Base-by-base conservation (phyloP, 1,284 basidiomycete genomes). In the Cryptococcus sp. region DNA sequence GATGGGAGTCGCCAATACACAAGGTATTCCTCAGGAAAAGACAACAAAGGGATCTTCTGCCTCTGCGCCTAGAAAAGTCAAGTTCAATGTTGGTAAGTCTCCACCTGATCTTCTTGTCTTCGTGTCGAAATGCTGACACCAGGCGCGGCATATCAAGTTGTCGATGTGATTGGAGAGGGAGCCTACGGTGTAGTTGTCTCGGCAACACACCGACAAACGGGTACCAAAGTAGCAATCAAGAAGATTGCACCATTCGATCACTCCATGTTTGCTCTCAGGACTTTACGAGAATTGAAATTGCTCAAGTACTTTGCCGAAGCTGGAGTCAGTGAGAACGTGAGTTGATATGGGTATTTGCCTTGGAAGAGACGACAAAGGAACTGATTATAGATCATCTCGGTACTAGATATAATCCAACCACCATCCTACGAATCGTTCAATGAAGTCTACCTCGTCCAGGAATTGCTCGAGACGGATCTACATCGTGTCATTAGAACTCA, bases 191-290 rank as follows among this genome's bases (percentile, higher is more conserved):
- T 89, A 58, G 91, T 93, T 39, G 63, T 88, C 66, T 89, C 87
- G 23, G 90, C 90, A 2, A 80, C 91, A 2, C 89, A 92, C 69
- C 75, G 83, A 63, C 85, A 87, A 10, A 88, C 83, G 49, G 84
- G 85, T 46, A 83, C 85, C 49, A 87, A 87, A 69, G 87, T 91
- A 50, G 88, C 88, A 48, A 89, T 89, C 78, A 90, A 91, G 81
- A 90, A 90, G 81, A 90, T 93, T 76, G 83, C 86, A 5, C 90
- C 90, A 0, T 92, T 93, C 61, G 90, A 92, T 71, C 90, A 92
- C 68, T 87, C 87, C 18, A 90, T 92, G 87, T 92, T 91, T 73
- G 88, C 87, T 62, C 77, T 91, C 50, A 79, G 90, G 43, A 92
- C 90, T 0, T 80, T 92, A 46, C 80, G 90, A 55, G 90, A 92